phyloP scores from a whole-genome alignment of 2,329 filamentous ascomycete genomes.

The Botrytis galanthina region DNA sequence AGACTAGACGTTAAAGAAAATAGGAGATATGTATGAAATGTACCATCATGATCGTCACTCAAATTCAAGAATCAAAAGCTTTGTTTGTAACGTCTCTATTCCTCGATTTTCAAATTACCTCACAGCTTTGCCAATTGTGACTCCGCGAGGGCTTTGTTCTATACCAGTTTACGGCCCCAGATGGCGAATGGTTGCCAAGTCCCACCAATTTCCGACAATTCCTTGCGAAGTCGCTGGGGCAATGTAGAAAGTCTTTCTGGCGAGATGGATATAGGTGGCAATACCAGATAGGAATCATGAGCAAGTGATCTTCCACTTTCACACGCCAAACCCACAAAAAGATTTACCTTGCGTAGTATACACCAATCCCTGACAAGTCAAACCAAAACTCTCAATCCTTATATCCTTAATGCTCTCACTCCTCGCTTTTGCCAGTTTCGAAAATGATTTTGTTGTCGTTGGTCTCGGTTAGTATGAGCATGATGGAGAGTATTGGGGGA shows the following conservation, averaged over 20 bases:
- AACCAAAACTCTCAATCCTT: neutral
- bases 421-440: neutral
- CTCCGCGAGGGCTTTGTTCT: neutral
- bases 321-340: neutral
- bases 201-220: neutral
- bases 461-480: neutral
- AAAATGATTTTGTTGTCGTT: neutral
- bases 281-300: neutral
- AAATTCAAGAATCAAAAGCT: neutral
- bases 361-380: neutral
- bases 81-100: neutral
- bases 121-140: neutral
- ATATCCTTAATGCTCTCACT: neutral
- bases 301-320: neutral
- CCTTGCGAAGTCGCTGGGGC: neutral
- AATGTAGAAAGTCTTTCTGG: neutral
- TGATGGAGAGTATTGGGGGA: too few relatives aligned
- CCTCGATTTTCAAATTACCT: neutral
- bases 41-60: slow-evolving; percentile 10
- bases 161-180: too few relatives aligned
- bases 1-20: neutral
- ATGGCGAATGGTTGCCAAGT: neutral
- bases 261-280: neutral
- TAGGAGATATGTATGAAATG: neutral
- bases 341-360: neutral